phyloP scores from a whole-genome alignment of 2,329 filamentous ascomycete species.

The Talaromyces sp. region DNA sequence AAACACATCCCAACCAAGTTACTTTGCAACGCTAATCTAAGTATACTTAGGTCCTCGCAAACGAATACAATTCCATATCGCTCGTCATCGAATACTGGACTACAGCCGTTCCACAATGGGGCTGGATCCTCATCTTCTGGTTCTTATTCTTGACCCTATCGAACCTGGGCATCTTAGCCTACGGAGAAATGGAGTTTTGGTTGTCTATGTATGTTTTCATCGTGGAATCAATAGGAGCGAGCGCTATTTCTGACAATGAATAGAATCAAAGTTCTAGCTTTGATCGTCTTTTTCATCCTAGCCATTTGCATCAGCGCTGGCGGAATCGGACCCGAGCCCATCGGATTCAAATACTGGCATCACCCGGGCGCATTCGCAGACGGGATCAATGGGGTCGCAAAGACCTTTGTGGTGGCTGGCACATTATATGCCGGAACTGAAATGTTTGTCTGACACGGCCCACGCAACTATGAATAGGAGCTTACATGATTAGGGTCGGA shows the following conservation, averaged over 20 bases:
- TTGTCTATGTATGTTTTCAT: conserved; percentile 33
- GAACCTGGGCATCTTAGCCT: conserved; percentile 48
- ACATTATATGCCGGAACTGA: conserved; percentile 40
- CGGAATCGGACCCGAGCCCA: conserved; percentile 32
- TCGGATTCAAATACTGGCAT: conserved; percentile 44
- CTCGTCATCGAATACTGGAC: conserved; percentile 52
- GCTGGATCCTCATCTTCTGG: conserved; percentile 53
- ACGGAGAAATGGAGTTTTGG: conserved; percentile 58
- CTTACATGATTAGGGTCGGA: conserved; percentile 33
- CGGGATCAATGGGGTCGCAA: conserved; percentile 39
- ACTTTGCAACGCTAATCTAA: background rate
- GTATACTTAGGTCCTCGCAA: conserved; percentile 35
- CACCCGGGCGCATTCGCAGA: conserved; percentile 38
- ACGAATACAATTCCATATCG: conserved; percentile 52
- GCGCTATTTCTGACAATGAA: conserved; percentile 1
- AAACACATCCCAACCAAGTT: background rate
- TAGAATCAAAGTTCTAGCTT: conserved; percentile 37
- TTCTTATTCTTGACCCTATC: conserved; percentile 46
- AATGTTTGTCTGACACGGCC: conserved; percentile 24
- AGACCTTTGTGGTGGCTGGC: conserved; percentile 39
- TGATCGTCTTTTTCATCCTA: conserved; percentile 37
- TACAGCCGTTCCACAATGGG: conserved; percentile 48
- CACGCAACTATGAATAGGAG: background rate
- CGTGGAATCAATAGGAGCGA: background rate
- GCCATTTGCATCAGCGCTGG: conserved; percentile 38